Evolutionary conservation across 2,329 filamentous ascomycete genomes (phyloP), one percentile per base, ranked within the genome.

Genomic region (Sclerotinia trifoliorum): DNA sequence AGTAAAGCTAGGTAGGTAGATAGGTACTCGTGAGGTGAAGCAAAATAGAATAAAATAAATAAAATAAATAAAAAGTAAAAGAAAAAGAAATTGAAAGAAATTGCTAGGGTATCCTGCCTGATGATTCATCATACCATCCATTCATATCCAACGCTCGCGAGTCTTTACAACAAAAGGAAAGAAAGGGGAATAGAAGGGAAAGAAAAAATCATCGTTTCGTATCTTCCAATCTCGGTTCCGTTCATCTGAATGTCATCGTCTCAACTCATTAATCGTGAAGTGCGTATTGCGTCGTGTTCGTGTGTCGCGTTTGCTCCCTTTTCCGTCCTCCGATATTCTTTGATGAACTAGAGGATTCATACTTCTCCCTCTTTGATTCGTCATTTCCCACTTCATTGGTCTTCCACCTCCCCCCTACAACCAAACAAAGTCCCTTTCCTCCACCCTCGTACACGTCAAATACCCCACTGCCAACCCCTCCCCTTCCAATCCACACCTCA

Each of bases 401-500:
- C 51, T 11, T 6, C 4, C 29, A 5, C 39, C 4, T 17, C 52
- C 57, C 52, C 57, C 56, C 24, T 67, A 71, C 51, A 71, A 44
- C 88, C 88, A 90, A 21, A 86, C 86, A 72, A 88, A 83, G 78
- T 91, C 88, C 55, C 80, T 80, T 69, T 85, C 85, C 66, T 86
- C 87, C 46, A 90, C 81, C 71, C 81, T 83, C 68, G 85, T 88
- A 78, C 88, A 90, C 15, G 87, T 89, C 77, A 91, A 76, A 80
- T 90, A 90, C 1, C 84, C 84, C 68, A 89, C 73, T 6, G 83
- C 81, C 5, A 78, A 78, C 3, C 78, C 80, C 77, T 96, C 93
- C 60, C 96, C 84, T 79, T 97, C 92, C 17, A 97, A 83, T 65
- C 89, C 91, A 76, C 92, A 95, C 64, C 90, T 86, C 89, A 96